Conservation (phyloP, 345 rosid species). For the Populus pruinosa region DNA sequence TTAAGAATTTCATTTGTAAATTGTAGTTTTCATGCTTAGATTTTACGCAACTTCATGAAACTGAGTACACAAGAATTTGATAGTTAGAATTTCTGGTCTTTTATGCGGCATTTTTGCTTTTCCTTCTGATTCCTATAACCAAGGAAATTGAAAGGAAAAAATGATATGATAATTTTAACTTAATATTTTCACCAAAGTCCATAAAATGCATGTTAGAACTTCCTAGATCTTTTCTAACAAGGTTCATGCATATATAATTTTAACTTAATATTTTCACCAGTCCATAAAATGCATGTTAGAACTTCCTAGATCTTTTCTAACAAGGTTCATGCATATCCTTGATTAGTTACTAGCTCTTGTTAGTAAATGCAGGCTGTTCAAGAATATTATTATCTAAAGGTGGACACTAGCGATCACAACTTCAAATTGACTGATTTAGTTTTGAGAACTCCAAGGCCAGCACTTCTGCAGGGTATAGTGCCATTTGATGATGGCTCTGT, state of each 20-base stretch:
- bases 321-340: not conserved
- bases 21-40: not conserved
- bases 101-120: not conserved
- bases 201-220: not conserved
- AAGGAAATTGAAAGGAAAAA: not conserved
- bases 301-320: not conserved
- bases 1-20: not conserved
- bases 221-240: not conserved
- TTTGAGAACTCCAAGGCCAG: constrained; percentile 20
- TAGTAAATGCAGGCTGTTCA: constrained; percentile 64
- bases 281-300: not conserved
- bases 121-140: not conserved
- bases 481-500: constrained; percentile 78
- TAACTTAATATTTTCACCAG: not conserved
- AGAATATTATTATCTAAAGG: constrained; percentile 57
- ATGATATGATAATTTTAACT: not conserved
- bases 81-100: not conserved
- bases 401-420: constrained; percentile 28
- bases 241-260: not conserved
- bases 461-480: constrained; percentile 36
- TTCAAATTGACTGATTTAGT: constrained; percentile 25
- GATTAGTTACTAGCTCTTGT: not conserved
- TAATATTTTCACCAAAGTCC: not conserved
- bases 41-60: not conserved
- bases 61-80: not conserved